Evolutionary conservation across 2,329 filamentous ascomycete species (phyloP).

Genomic region (Stachybotrys chartarum): DNA sequence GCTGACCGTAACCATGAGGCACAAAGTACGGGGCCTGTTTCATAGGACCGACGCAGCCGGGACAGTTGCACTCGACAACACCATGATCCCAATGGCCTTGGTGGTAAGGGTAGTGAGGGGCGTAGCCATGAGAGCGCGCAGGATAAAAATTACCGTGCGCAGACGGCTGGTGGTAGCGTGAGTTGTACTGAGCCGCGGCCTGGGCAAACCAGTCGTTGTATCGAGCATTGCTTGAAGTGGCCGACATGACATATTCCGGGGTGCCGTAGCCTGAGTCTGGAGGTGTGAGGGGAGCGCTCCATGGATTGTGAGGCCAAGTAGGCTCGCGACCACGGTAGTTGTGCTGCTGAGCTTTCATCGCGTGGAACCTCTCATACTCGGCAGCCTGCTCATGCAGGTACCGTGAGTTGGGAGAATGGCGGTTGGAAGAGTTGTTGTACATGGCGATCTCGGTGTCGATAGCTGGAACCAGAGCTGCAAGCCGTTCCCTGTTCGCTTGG

Average conservation of each 20-base stretch:
- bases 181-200: slow-evolving; percentile 33
- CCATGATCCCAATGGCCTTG: slow-evolving; percentile 45
- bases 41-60: slow-evolving; percentile 35
- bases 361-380: slow-evolving; percentile 44
- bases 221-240: slow-evolving; percentile 44
- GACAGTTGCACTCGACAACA: slow-evolving; percentile 42
- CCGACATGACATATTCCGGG: slow-evolving; percentile 50
- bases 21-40: slow-evolving; percentile 43
- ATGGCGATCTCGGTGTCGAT: slow-evolving; percentile 36
- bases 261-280: slow-evolving; percentile 57
- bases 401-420: slow-evolving; percentile 29
- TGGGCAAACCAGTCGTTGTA: slow-evolving; percentile 53
- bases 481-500: slow-evolving; percentile 41
- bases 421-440: slow-evolving; percentile 27
- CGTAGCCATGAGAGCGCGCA: slow-evolving; percentile 32
- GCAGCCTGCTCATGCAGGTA: slow-evolving; percentile 50
- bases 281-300: slow-evolving; percentile 46
- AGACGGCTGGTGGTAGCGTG: slow-evolving; percentile 35
- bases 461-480: slow-evolving; percentile 39
- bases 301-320: slow-evolving; percentile 36
- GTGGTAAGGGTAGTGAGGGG: slow-evolving; percentile 36
- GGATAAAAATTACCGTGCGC: slow-evolving; percentile 33
- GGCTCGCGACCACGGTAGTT: slow-evolving; percentile 38
- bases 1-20: slow-evolving; percentile 42
- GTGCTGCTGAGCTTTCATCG: slow-evolving; percentile 33